Evolutionary conservation across 2,329 filamentous ascomycete species (phyloP).

Genomic region (Colletotrichum falcatum): DNA sequence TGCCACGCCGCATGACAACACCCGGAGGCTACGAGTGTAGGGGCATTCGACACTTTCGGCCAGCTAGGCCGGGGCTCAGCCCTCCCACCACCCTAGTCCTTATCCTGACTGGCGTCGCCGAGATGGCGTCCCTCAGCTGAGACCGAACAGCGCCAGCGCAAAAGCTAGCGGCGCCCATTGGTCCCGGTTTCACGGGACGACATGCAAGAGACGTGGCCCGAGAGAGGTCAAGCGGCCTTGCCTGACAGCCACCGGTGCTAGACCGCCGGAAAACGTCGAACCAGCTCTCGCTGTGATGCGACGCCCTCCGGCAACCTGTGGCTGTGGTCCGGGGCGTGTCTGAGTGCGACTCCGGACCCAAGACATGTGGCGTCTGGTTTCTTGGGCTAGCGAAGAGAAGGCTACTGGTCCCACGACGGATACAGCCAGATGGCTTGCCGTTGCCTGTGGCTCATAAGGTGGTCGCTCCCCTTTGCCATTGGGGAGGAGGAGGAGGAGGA

Average conservation of each 20-base stretch:
- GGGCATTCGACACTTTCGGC: neutral
- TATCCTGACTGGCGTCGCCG: slow-evolving; percentile 12
- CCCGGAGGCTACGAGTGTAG: too few relatives aligned
- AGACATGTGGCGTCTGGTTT: neutral
- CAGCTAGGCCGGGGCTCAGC: slow-evolving; percentile 11
- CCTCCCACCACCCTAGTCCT: slow-evolving; percentile 1
- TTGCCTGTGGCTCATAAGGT: slow-evolving; percentile 20
- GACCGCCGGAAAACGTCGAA: neutral
- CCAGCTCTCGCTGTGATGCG: neutral
- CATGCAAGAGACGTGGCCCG: slow-evolving; percentile 1
- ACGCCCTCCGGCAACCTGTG: neutral
- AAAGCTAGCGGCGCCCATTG: neutral
- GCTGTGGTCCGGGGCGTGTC: slow-evolving; percentile 13
- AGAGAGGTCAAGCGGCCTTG: slow-evolving; percentile 32
- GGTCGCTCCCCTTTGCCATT: neutral
- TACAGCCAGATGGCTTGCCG: neutral
- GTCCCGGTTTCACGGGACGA: neutral
- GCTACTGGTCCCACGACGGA: neutral
- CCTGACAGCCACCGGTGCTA: neutral
- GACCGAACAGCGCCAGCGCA: slow-evolving; percentile 10
- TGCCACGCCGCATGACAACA: neutral
- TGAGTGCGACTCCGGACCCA: neutral
- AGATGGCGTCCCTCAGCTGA: slow-evolving; percentile 35
- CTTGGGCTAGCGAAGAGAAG: neutral
- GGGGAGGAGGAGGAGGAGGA: neutral